Evolutionary conservation across 2,329 filamentous ascomycete genomes (phyloP).

Genomic region (Pseudocercospora fijiensis): DNA sequence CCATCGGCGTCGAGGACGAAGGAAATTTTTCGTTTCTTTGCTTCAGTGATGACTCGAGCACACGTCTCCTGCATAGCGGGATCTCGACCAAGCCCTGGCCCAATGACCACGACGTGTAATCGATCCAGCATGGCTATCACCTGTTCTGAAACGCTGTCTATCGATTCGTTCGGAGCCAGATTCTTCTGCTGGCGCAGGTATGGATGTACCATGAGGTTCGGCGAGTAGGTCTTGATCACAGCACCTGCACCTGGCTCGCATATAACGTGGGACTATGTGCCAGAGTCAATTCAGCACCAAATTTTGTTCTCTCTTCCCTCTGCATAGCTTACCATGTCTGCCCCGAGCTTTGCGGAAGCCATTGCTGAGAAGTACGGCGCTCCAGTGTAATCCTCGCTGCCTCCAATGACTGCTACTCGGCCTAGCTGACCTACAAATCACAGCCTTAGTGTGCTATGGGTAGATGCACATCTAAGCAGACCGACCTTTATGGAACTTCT

Average conservation of each 20-base stretch:
- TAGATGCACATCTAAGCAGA: background rate
- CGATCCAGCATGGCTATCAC: conserved; percentile 80
- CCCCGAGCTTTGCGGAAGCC: conserved; percentile 86
- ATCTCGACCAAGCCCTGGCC: conserved; percentile 88
- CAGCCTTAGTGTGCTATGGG: conserved; percentile 2
- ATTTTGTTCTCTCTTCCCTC: background rate
- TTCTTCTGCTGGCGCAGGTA: conserved; percentile 78
- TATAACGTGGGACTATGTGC: conserved; percentile 94
- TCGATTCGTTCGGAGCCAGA: conserved; percentile 54
- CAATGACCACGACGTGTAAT: conserved; percentile 88
- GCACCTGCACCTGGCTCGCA: conserved; percentile 80
- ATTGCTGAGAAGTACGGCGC: conserved; percentile 98
- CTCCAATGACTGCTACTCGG: conserved; percentile 88
- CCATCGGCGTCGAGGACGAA: conserved; percentile 93
- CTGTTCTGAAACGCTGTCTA: conserved; percentile 62
- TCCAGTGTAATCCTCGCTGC: conserved; percentile 93
- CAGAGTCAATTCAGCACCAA: conserved; percentile 9
- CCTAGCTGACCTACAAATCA: conserved; percentile 73
- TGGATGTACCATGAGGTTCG: conserved; percentile 97
- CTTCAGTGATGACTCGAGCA: conserved; percentile 73
- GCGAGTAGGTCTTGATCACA: conserved; percentile 97
- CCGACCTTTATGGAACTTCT: conserved; percentile 91
- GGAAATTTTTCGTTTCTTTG: conserved; percentile 68
- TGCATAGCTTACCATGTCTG: conserved; percentile 70
- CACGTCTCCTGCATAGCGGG: conserved; percentile 85